Evolutionary conservation across 495 filamentous ascomycete genomes (phyloP).

Genomic region (Tuber indicum): DNA sequence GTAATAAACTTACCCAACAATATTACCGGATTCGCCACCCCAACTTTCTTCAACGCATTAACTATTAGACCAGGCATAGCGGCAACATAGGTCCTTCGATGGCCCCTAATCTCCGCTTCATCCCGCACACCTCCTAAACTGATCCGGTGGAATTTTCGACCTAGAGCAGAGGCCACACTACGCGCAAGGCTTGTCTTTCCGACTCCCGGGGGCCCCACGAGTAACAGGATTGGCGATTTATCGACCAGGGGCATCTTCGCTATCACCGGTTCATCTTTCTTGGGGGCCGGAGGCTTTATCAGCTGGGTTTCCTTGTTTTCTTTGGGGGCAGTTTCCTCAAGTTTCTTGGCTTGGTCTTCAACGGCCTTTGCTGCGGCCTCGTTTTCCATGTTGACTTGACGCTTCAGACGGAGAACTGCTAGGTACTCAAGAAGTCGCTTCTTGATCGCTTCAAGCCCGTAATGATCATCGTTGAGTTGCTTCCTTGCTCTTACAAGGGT

Average conservation of each 20-base stretch:
- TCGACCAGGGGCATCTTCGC: slow-evolving; percentile 55
- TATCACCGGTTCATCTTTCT: slow-evolving; percentile 16
- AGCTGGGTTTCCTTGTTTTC: slow-evolving; percentile 3
- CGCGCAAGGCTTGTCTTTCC: slow-evolving; percentile 96
- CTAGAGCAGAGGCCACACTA: slow-evolving; percentile 83
- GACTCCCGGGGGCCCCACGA: slow-evolving; percentile 90
- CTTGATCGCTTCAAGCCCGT: slow-evolving; percentile 95
- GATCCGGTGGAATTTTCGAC: slow-evolving; percentile 93
- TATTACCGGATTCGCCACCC: slow-evolving; percentile 92
- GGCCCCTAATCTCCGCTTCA: slow-evolving; percentile 94
- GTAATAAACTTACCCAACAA: slow-evolving; percentile 51
- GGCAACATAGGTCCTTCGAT: slow-evolving; percentile 93
- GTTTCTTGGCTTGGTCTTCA: slow-evolving; percentile 51
- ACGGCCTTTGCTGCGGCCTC: slow-evolving; percentile 66
- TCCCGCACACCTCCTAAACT: slow-evolving; percentile 93
- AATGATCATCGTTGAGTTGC: slow-evolving; percentile 93
- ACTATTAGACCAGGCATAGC: slow-evolving; percentile 97
- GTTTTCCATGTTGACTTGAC: slow-evolving; percentile 71
- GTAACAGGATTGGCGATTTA: slow-evolving; percentile 89
- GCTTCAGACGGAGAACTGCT: slow-evolving; percentile 89
- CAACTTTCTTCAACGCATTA: slow-evolving; percentile 90
- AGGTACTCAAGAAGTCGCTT: slow-evolving; percentile 93
- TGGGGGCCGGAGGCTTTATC: background rate
- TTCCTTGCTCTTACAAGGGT: slow-evolving; percentile 73
- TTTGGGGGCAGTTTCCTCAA: slow-evolving; percentile 42